Percentiles rank a stretch among this genome's conserved stretches.
These are phyloP conservation scores for Colletotrichum scovillei DNA, from an alignment of 2,329 filamentous ascomycete species.

Conservation along the genomic window DNA sequence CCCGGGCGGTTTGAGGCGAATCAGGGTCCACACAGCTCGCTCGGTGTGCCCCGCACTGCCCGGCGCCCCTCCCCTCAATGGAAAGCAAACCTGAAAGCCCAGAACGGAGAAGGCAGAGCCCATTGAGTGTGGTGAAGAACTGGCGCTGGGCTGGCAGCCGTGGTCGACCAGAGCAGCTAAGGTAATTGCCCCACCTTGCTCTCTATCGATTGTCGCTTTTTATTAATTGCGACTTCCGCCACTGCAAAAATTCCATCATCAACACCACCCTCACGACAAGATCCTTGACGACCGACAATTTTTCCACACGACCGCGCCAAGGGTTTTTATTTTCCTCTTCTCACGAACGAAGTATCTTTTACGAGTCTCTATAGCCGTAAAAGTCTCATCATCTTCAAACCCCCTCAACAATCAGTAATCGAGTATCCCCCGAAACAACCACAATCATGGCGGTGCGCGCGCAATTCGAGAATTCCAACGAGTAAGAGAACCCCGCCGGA, in stretches of 20 bases:
- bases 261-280: constrained; percentile 19
- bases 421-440: constrained; percentile 8
- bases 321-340: background rate
- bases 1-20: constrained; percentile 12
- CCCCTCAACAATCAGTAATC: background rate
- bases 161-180: background rate
- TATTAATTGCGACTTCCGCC: constrained; percentile 35
- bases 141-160: background rate
- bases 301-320: background rate
- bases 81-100: background rate
- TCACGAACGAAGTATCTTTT: background rate
- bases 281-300: constrained; percentile 7
- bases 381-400: background rate
- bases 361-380: background rate
- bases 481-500: constrained; percentile 66
- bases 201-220: constrained; percentile 29
- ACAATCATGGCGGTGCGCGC: constrained; percentile 73
- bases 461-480: constrained; percentile 91
- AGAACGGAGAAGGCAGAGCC: background rate
- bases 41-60: constrained; percentile 27
- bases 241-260: constrained; percentile 36
- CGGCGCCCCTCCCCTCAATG: constrained; percentile 1
- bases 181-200: constrained; percentile 18
- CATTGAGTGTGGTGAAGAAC: constrained; percentile 1
- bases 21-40: constrained; percentile 24